A percentile compares a stretch with the other conserved stretches of the same genome.
Conservation (phyloP, 306 rosid genomes). For the Lathyrus sativus region DNA sequence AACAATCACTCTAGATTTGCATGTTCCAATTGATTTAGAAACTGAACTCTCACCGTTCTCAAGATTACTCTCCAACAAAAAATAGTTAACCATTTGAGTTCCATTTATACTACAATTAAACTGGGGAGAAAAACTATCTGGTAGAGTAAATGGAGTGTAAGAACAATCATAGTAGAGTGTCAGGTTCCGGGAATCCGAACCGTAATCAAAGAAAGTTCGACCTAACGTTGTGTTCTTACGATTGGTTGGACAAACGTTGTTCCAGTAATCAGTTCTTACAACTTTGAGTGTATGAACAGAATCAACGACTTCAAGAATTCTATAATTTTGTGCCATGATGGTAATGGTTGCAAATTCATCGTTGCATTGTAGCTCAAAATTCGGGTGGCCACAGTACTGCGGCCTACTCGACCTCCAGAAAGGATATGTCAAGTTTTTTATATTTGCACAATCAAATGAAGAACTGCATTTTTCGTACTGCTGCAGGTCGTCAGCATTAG, state of each 20-base stretch:
- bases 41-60: background rate
- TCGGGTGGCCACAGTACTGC: slow-evolving; percentile 55
- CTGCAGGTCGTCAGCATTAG: slow-evolving; percentile 25
- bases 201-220: slow-evolving; percentile 24
- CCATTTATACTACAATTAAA: slow-evolving; percentile 45
- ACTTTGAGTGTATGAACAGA: slow-evolving; percentile 33
- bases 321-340: slow-evolving; percentile 28
- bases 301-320: slow-evolving; percentile 39
- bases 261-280: slow-evolving; percentile 49
- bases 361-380: slow-evolving; percentile 48
- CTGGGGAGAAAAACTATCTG: background rate
- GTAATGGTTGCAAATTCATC: slow-evolving; percentile 31
- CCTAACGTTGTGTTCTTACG: slow-evolving; percentile 35
- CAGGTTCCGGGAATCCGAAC: slow-evolving; percentile 28
- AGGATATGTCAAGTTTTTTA: slow-evolving; percentile 44
- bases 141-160: background rate
- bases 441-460: slow-evolving; percentile 38
- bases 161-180: slow-evolving; percentile 52
- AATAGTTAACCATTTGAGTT: slow-evolving; percentile 33
- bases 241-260: slow-evolving; percentile 40
- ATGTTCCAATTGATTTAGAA: slow-evolving; percentile 8
- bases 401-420: slow-evolving; percentile 56
- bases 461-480: slow-evolving; percentile 39
- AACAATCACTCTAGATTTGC: slow-evolving; percentile 38
- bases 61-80: background rate